Conservation (phyloP, 768 basidiomycete species). For the Podaxis sp. region DNA sequence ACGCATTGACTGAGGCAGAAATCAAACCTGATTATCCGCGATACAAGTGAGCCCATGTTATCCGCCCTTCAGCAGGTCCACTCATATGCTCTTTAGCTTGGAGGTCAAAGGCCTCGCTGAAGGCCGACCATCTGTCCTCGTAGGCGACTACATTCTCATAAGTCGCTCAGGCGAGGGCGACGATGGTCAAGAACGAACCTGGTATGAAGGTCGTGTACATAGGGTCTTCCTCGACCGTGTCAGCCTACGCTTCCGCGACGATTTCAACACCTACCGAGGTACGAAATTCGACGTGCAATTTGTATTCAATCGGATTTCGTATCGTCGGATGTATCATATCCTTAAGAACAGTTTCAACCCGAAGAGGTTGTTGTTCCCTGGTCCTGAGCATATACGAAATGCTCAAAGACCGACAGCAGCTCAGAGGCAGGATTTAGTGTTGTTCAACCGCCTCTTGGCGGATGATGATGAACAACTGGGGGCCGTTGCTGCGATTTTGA, state of each 20-base stretch:
- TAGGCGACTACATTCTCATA: constrained; percentile 47
- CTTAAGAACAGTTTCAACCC: constrained; percentile 38
- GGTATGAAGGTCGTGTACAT: constrained; percentile 51
- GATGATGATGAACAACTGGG: constrained; percentile 49
- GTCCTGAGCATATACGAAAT: constrained; percentile 23
- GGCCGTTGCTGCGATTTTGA: constrained; percentile 49
- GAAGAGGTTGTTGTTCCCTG: constrained; percentile 50
- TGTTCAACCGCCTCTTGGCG: constrained; percentile 33
- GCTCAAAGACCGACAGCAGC: constrained; percentile 19
- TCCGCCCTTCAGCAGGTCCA: not conserved
- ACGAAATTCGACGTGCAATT: constrained; percentile 55
- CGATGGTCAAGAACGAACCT: constrained; percentile 25
- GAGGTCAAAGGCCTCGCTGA: constrained; percentile 56
- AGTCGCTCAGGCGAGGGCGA: constrained; percentile 25
- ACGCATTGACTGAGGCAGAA: constrained; percentile 34
- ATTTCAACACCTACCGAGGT: constrained; percentile 40
- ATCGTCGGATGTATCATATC: constrained; percentile 57
- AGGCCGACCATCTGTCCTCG: constrained; percentile 56
- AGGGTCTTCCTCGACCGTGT: constrained; percentile 41
- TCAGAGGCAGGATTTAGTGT: constrained; percentile 23
- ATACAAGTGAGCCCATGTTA: constrained; percentile 39
- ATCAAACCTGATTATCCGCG: constrained; percentile 35
- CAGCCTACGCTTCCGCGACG: constrained; percentile 44
- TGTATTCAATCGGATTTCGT: constrained; percentile 51
- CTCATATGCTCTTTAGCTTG: constrained; percentile 32